phyloP scores from a whole-genome alignment of 345 rosid species.

The Boechera divaricarpa region DNA sequence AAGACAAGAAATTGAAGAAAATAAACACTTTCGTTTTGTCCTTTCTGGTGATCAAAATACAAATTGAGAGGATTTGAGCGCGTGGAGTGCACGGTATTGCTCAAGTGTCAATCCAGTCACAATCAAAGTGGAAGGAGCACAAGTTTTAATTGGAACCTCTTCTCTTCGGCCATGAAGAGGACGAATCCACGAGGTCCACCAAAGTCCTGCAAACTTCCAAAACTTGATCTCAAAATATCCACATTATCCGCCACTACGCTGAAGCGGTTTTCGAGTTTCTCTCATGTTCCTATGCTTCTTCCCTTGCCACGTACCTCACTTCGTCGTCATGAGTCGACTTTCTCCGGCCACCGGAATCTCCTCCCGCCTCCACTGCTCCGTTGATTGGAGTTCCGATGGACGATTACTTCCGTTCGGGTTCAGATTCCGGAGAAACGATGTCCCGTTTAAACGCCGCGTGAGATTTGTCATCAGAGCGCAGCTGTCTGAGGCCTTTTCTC shows the following conservation, averaged over 20 bases:
- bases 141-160: conserved; percentile 9
- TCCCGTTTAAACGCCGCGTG: conserved; percentile 47
- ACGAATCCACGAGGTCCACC: conserved; percentile 49
- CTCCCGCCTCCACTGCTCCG: conserved; percentile 41
- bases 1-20: no score
- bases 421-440: conserved; percentile 47
- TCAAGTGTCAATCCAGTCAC: conserved; percentile 44
- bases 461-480: conserved; percentile 65
- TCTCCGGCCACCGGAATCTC: conserved; percentile 59
- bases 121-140: conserved; percentile 27
- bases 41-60: no score
- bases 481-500: conserved; percentile 62
- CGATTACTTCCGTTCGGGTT: conserved; percentile 42
- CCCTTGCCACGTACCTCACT: conserved; percentile 55
- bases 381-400: conserved; percentile 39
- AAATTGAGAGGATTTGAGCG: conserved; percentile 5
- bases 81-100: background rate
- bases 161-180: conserved; percentile 43
- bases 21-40: no score
- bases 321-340: conserved; percentile 55
- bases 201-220: conserved; percentile 43
- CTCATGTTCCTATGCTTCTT: conserved; percentile 64
- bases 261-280: background rate
- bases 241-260: conserved; percentile 32
- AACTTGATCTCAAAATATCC: conserved; percentile 15